phyloP scores from a whole-genome alignment of 352 stramenopile genomes.

The Globisporangium cystogenes region DNA sequence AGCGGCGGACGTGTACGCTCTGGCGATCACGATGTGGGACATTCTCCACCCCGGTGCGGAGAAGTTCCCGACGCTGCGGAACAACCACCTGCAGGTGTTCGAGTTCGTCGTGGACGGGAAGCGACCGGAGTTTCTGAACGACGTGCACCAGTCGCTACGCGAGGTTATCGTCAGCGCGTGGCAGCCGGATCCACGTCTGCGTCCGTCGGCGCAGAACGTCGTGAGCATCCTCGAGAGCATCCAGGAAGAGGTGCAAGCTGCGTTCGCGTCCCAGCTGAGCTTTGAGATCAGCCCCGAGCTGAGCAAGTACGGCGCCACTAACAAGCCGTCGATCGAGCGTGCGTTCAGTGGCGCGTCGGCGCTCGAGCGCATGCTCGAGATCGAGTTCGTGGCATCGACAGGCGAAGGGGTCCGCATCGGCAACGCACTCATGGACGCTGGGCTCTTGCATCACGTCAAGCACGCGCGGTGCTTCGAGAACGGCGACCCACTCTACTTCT shows the following conservation, averaged over 20 bases:
- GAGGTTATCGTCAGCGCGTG: conserved; percentile 19
- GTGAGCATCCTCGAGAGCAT: conserved; percentile 21
- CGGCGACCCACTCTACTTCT: conserved; percentile 11
- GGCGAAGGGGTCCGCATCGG: conserved; percentile 33
- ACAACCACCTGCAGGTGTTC: conserved; percentile 38
- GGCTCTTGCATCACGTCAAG: conserved; percentile 38
- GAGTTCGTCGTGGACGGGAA: conserved; percentile 29
- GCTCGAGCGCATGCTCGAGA: conserved; percentile 18
- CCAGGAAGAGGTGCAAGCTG: conserved; percentile 16
- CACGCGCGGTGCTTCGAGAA: conserved; percentile 20
- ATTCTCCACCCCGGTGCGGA: conserved; percentile 45
- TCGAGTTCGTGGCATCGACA: conserved; percentile 14
- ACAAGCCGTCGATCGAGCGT: background rate
- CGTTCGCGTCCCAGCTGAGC: conserved; percentile 5
- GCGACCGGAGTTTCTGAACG: conserved; percentile 16
- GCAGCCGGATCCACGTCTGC: conserved; percentile 9
- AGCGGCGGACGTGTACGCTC: conserved; percentile 64
- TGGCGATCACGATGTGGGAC: conserved; percentile 78
- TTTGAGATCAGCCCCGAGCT: conserved; percentile 4
- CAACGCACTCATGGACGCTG: conserved; percentile 43
- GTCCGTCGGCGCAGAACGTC: conserved; percentile 19
- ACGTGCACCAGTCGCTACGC: conserved; percentile 7
- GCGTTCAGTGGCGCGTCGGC: conserved; percentile 6
- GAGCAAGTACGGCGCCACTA: background rate
- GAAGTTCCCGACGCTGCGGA: conserved; percentile 32